phyloP scores from a whole-genome alignment of 345 rosid species.

The Kandelia obovata region DNA sequence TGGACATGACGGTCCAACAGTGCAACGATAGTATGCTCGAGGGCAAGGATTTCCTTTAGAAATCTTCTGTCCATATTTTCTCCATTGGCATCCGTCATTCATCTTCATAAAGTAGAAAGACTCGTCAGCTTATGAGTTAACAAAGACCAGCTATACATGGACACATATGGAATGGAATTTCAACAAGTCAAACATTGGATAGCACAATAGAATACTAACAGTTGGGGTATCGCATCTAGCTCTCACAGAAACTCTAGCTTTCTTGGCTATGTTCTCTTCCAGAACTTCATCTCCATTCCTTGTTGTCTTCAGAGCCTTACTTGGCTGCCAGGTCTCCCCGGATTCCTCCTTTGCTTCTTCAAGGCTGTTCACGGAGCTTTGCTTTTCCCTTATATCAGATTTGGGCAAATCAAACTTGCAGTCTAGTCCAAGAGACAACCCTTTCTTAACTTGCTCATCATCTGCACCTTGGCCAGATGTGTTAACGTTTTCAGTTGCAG shows the following conservation, averaged over 20 bases:
- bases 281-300: constrained; percentile 44
- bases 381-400: constrained; percentile 23
- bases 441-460: constrained; percentile 21
- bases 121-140: too few relatives aligned
- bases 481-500: constrained; percentile 20
- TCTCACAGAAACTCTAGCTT: constrained; percentile 85
- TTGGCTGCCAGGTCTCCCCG: constrained; percentile 35
- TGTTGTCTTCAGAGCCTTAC: constrained; percentile 38
- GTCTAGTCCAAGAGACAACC: constrained; percentile 48
- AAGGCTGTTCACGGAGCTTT: constrained; percentile 31
- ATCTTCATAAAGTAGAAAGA: constrained; percentile 36
- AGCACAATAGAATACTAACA: constrained; percentile 37
- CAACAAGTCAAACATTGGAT: not conserved
- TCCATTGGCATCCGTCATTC: constrained; percentile 98
- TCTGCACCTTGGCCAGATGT: constrained; percentile 22
- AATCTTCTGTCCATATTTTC: constrained; percentile 93
- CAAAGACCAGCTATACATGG: too few relatives aligned
- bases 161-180: not conserved
- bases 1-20: constrained; percentile 75
- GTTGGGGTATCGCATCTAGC: constrained; percentile 84
- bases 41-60: constrained; percentile 97
- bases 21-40: constrained; percentile 93
- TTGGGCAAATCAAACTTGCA: constrained; percentile 43
- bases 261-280: constrained; percentile 64
- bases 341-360: constrained; percentile 45